A percentile compares a stretch with the other conserved stretches of the same genome.
Conservation (phyloP, 768 basidiomycete genomes). For the Amanita rimosa region DNA sequence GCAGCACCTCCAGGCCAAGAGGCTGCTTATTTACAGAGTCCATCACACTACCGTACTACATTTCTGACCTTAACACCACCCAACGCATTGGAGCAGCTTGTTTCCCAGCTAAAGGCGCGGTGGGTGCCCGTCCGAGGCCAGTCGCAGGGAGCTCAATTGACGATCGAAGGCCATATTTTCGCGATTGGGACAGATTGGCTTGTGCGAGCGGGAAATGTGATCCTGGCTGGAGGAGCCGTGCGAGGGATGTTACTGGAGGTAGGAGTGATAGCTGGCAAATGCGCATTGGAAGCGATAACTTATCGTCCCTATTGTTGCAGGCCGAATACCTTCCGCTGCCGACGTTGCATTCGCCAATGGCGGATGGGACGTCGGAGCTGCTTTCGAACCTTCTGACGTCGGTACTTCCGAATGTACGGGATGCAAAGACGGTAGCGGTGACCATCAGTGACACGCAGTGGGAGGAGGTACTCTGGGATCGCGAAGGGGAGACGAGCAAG, state of each 20-base stretch:
- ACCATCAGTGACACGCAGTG: slow-evolving; percentile 69
- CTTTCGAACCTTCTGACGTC: slow-evolving; percentile 67
- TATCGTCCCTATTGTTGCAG: too few species aligned
- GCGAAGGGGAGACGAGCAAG: slow-evolving; percentile 48
- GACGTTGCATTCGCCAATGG: slow-evolving; percentile 47
- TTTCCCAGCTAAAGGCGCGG: slow-evolving; percentile 62
- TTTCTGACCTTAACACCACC: slow-evolving; percentile 70
- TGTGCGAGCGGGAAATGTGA: slow-evolving; percentile 69
- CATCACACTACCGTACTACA: slow-evolving; percentile 64
- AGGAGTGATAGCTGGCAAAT: slow-evolving; percentile 5
- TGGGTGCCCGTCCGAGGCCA: slow-evolving; percentile 59
- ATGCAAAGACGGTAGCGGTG: slow-evolving; percentile 67
- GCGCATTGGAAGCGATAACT: neutral
- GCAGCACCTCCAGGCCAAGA: slow-evolving; percentile 32
- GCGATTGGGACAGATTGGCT: slow-evolving; percentile 76
- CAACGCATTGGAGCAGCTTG: slow-evolving; percentile 62
- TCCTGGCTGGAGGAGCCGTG: slow-evolving; percentile 59
- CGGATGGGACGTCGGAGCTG: slow-evolving; percentile 62
- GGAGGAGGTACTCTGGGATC: slow-evolving; percentile 73
- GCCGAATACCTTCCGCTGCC: slow-evolving; percentile 79
- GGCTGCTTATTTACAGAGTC: slow-evolving; percentile 30
- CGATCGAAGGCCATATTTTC: slow-evolving; percentile 65
- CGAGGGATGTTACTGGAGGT: slow-evolving; percentile 86
- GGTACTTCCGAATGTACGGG: slow-evolving; percentile 60
- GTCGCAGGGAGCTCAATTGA: slow-evolving; percentile 46